These are phyloP conservation scores for Pythium aphanidermatum DNA, from an alignment of 352 stramenopile genomes.

Conservation along the genomic window DNA sequence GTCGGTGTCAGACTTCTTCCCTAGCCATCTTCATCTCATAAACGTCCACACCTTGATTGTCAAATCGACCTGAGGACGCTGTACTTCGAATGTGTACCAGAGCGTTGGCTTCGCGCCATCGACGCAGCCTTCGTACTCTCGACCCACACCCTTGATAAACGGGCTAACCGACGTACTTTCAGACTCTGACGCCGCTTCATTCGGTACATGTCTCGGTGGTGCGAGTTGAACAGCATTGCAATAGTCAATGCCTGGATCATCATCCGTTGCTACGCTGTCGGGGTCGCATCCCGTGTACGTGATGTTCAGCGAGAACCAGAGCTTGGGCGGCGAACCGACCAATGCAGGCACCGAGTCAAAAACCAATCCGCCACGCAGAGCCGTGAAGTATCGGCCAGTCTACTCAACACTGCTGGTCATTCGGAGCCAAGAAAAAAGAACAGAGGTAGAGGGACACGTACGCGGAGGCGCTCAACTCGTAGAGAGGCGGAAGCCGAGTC, in stretches of 20 bases:
- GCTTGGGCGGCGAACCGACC: neutral
- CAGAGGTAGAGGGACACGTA: no score
- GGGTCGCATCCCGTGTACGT: slow-evolving; percentile 6
- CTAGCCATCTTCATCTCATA: no score
- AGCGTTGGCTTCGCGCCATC: slow-evolving; percentile 2
- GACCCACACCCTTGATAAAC: slow-evolving; percentile 8
- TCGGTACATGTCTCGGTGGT: neutral
- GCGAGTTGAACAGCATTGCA: neutral
- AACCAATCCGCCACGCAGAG: slow-evolving; percentile 3
- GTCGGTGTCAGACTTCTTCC: no score
- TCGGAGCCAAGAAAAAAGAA: no score
- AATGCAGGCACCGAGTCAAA: slow-evolving; percentile 8
- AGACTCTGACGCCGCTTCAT: neutral
- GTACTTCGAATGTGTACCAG: slow-evolving; percentile 10
- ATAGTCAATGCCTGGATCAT: neutral
- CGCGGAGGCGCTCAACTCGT: slow-evolving; percentile 12
- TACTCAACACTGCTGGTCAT: no score
- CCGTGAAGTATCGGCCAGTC: slow-evolving; percentile 12
- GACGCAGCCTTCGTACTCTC: slow-evolving; percentile 7
- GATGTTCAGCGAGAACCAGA: slow-evolving; percentile 12
- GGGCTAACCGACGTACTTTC: no score
- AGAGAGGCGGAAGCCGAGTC: neutral
- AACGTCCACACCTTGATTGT: slow-evolving; percentile 2
- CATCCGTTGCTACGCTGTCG: neutral
- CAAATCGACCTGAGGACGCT: slow-evolving; percentile 6